phyloP scores from a whole-genome alignment of 306 rosid genomes.

The Casuarina equisetifolia region DNA sequence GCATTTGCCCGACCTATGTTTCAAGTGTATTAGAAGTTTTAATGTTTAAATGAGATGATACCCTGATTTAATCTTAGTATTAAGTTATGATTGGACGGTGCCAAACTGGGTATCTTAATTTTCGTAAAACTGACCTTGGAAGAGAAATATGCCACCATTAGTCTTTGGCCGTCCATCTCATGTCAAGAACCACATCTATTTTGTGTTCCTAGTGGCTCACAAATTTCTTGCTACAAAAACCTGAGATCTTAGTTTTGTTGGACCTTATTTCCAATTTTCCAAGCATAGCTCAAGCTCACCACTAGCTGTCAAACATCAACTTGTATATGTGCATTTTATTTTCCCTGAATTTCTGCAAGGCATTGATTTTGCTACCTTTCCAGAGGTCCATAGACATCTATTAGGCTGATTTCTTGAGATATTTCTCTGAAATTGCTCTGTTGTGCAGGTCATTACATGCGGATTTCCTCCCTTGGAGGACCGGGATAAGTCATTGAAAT shows the following conservation, averaged over 20 bases:
- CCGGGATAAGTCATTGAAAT: constrained; percentile 69
- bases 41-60: neutral
- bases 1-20: neutral
- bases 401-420: constrained; percentile 19
- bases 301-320: neutral
- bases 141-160: neutral
- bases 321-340: neutral
- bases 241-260: neutral
- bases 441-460: constrained; percentile 73
- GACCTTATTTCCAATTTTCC: neutral
- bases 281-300: neutral
- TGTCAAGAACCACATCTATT: neutral
- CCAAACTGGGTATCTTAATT: neutral
- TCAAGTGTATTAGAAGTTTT: neutral
- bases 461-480: constrained; percentile 94
- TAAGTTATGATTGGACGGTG: neutral
- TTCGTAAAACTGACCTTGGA: neutral
- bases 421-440: constrained; percentile 11
- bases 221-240: neutral
- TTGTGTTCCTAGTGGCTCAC: neutral
- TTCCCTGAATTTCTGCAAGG: neutral
- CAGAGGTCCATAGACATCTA: neutral
- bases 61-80: neutral
- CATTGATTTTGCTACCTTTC: neutral
- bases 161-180: neutral